These are phyloP conservation scores for Fraxinus greggii DNA, from an alignment of 305 asterid species.

Conservation along the genomic window DNA sequence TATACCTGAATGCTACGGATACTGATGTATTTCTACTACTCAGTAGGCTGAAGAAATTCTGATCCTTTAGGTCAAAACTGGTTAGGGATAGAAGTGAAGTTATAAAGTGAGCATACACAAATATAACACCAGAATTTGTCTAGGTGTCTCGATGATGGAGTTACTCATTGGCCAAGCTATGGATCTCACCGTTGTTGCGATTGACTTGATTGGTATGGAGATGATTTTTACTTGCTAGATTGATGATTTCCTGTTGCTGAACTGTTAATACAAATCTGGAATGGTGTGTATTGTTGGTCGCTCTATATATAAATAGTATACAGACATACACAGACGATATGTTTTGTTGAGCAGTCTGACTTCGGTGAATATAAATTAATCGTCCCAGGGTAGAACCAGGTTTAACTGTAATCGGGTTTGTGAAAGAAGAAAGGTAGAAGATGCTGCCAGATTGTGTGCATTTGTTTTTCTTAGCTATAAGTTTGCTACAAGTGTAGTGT, in stretches of 20 bases:
- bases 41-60: conserved; percentile 33
- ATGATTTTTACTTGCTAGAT: conserved; percentile 31
- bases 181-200: conserved; percentile 43
- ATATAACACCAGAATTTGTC: conserved; percentile 39
- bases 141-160: conserved; percentile 19
- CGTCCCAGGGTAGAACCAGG: conserved; percentile 17
- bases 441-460: conserved; percentile 16
- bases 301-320: background rate
- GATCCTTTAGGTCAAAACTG: conserved; percentile 29
- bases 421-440: conserved; percentile 27
- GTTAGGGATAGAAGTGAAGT: conserved; percentile 36
- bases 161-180: conserved; percentile 36
- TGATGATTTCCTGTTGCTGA: conserved; percentile 50
- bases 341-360: conserved; percentile 32
- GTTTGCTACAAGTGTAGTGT: background rate
- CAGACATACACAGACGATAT: background rate
- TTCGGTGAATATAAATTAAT: conserved; percentile 23
- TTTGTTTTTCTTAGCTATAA: background rate
- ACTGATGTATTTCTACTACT: conserved; percentile 40
- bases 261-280: conserved; percentile 64
- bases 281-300: conserved; percentile 40
- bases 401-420: conserved; percentile 28
- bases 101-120: conserved; percentile 37
- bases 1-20: conserved; percentile 45
- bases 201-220: conserved; percentile 45